Evolutionary conservation across 306 rosid genomes (phyloP).

Genomic region (Cucumis melo): DNA sequence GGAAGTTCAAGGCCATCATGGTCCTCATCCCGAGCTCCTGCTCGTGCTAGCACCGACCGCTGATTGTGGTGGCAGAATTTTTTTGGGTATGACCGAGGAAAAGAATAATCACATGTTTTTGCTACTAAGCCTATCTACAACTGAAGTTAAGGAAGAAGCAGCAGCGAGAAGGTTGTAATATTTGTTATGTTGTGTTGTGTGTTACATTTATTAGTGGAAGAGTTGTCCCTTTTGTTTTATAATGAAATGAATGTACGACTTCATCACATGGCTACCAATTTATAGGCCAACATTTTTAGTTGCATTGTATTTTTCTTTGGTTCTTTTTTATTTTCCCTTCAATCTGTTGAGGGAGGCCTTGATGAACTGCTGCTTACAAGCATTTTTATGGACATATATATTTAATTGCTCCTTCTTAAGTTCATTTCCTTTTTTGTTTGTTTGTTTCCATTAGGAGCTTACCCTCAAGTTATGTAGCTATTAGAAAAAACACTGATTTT

Average conservation of each 20-base stretch:
- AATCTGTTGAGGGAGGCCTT: background rate
- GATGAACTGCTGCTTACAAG: background rate
- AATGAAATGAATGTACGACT: background rate
- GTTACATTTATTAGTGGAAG: background rate
- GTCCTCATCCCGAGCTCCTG: slow-evolving; percentile 52
- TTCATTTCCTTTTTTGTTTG: background rate
- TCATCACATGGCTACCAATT: background rate
- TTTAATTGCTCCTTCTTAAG: background rate
- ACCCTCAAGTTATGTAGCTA: no score
- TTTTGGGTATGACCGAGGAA: background rate
- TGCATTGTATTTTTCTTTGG: background rate
- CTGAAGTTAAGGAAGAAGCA: background rate
- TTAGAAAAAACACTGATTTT: no score
- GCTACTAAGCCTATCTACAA: no score
- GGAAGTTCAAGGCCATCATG: slow-evolving; percentile 49
- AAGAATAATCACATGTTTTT: background rate
- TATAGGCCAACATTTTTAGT: background rate
- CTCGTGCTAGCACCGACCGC: slow-evolving; percentile 23
- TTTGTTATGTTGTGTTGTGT: background rate
- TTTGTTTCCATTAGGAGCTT: no score
- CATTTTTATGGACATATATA: background rate
- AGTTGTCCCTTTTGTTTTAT: background rate
- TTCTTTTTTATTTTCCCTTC: no score
- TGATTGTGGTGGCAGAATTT: slow-evolving; percentile 8
- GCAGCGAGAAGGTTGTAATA: background rate